These are phyloP conservation scores for Lentinus polychrous DNA, from an alignment of 1,284 basidiomycete genomes.

Conservation along the genomic window DNA sequence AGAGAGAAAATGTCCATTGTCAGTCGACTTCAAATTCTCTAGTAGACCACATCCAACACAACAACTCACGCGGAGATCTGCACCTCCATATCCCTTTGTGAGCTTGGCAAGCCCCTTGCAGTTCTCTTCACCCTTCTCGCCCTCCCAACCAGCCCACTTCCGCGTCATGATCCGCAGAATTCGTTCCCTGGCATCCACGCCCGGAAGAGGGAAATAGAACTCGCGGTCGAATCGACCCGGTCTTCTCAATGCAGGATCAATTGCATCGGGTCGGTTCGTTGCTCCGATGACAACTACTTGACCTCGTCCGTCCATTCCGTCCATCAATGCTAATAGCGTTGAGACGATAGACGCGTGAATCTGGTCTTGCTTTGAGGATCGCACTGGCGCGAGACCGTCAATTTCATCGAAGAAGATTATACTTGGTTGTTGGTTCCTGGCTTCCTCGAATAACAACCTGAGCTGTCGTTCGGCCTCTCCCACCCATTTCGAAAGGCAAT, in stretches of 20 bases:
- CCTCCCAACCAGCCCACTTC: constrained; percentile 85
- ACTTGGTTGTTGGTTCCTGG: constrained; percentile 85
- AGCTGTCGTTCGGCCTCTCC: constrained; percentile 98
- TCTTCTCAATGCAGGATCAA: constrained; percentile 91
- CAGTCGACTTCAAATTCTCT: neutral
- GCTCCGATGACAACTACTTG: constrained; percentile 99
- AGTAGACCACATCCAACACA: neutral
- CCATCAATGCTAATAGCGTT: constrained; percentile 95
- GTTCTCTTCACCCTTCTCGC: constrained; percentile 47
- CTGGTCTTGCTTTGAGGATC: constrained; percentile 97
- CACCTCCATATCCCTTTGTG: constrained; percentile 98
- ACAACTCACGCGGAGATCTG: constrained; percentile 79
- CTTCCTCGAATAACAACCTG: constrained; percentile 94
- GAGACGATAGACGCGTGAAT: constrained; percentile 98
- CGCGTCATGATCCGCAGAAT: constrained; percentile 91
- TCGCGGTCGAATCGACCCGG: constrained; percentile 98
- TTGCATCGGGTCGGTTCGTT: constrained; percentile 94
- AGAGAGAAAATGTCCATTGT: neutral
- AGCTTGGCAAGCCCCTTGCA: constrained; percentile 75
- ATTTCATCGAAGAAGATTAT: constrained; percentile 99
- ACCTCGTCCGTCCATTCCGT: constrained; percentile 98
- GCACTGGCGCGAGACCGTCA: constrained; percentile 95
- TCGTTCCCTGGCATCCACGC: constrained; percentile 76
- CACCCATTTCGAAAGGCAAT: constrained; percentile 98
- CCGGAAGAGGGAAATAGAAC: constrained; percentile 96